A percentile compares a stretch with the other conserved stretches of the same genome.
Conservation (phyloP, 495 filamentous ascomycete species). For the Corynascus novoguineensis region DNA sequence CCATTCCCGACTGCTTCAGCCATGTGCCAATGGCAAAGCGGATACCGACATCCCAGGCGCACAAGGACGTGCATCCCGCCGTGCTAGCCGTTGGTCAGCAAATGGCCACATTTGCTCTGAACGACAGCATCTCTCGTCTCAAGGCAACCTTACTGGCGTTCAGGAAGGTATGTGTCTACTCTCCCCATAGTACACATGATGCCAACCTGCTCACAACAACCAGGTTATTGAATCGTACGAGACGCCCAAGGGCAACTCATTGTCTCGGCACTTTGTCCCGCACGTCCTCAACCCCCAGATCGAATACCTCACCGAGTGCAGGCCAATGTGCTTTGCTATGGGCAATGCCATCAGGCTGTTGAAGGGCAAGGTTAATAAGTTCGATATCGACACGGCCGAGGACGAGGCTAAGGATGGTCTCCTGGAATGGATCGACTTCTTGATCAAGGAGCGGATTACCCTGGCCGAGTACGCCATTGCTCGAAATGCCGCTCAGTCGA, state of each 20-base stretch:
- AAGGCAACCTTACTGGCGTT: slow-evolving; percentile 84
- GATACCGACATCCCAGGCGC: slow-evolving; percentile 65
- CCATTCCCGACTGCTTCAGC: slow-evolving; percentile 66
- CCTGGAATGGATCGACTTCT: slow-evolving; percentile 75
- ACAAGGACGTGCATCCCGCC: slow-evolving; percentile 86
- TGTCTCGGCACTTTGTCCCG: slow-evolving; percentile 86
- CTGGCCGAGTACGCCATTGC: slow-evolving; percentile 82
- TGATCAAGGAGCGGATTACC: slow-evolving; percentile 84
- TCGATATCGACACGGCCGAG: slow-evolving; percentile 78
- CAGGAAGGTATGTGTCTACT: slow-evolving; percentile 59
- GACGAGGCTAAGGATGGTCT: slow-evolving; percentile 68
- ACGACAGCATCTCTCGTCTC: slow-evolving; percentile 83
- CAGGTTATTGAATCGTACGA: slow-evolving; percentile 89
- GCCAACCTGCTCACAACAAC: slow-evolving; percentile 6
- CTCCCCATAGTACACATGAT: background rate
- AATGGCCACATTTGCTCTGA: slow-evolving; percentile 82
- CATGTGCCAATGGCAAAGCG: slow-evolving; percentile 76
- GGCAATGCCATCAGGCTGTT: slow-evolving; percentile 93
- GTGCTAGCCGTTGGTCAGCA: slow-evolving; percentile 82
- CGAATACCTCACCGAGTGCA: slow-evolving; percentile 84
- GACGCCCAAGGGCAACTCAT: slow-evolving; percentile 73
- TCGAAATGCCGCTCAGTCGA: slow-evolving; percentile 59
- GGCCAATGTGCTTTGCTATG: slow-evolving; percentile 88
- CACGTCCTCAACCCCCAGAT: slow-evolving; percentile 91
- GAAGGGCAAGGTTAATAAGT: slow-evolving; percentile 78